Conservation (phyloP, 2,329 filamentous ascomycete species). For the Fusarium mundagurra region DNA sequence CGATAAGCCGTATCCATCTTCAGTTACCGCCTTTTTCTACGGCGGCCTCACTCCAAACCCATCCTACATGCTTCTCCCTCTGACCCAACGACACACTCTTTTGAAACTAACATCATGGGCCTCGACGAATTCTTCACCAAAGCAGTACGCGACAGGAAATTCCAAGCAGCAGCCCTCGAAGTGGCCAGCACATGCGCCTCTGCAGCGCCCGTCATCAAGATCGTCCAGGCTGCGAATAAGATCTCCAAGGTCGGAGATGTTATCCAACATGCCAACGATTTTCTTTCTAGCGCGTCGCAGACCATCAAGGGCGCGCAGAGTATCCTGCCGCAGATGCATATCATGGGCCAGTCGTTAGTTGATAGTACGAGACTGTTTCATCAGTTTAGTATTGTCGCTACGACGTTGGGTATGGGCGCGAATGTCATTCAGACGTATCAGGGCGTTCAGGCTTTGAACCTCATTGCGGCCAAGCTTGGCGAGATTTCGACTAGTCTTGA, state of each 20-base stretch:
- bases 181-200: slow-evolving; percentile 26
- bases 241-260: slow-evolving; percentile 39
- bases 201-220: slow-evolving; percentile 33
- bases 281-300: slow-evolving; percentile 36
- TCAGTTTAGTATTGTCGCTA: slow-evolving; percentile 46
- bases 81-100: not conserved
- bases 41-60: slow-evolving; percentile 2
- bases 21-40: slow-evolving; percentile 30
- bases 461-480: slow-evolving; percentile 49
- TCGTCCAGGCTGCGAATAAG: slow-evolving; percentile 41
- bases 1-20: slow-evolving; percentile 22
- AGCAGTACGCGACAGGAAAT: slow-evolving; percentile 23
- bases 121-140: slow-evolving; percentile 20
- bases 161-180: slow-evolving; percentile 25
- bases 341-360: slow-evolving; percentile 48
- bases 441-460: slow-evolving; percentile 48
- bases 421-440: slow-evolving; percentile 51
- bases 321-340: slow-evolving; percentile 48
- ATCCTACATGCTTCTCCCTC: not conserved
- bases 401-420: slow-evolving; percentile 46
- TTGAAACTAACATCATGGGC: slow-evolving; percentile 17
- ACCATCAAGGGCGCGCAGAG: slow-evolving; percentile 33
- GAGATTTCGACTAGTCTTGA: slow-evolving; percentile 47
- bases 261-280: slow-evolving; percentile 38
- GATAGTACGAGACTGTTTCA: slow-evolving; percentile 46